Evolutionary conservation across 345 rosid species (phyloP), one percentile per base, ranked within the genome.

Genomic region (Eucalyptus cladocalyx): DNA sequence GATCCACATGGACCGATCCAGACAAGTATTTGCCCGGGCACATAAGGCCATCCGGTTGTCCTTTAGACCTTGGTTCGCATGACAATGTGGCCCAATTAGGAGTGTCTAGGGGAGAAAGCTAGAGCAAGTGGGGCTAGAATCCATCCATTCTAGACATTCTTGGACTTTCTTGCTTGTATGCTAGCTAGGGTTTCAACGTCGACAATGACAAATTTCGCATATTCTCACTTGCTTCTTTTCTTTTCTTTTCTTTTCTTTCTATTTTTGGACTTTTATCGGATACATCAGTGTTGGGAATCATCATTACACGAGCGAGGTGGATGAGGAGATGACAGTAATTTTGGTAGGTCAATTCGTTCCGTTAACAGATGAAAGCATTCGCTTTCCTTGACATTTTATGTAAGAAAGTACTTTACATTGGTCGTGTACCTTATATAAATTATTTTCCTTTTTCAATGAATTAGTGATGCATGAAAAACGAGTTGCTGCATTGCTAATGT

Each of bases 241-340:
- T 67, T 15, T 11, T 4, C 5, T 8, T 17, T 3, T 16, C 2
- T 4, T 7, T 3, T 21, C 4, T 56, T 21, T 32, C 7, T 5
- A n/a, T 34, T 69, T 9, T 34, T 18, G 4, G 26, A 69, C 81
- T 34, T 18, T 18, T 9, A 18, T 72, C 19, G 12, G 47, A 11
- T 76, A 40, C 83, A 4, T 11, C 13, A 1, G 47, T 21, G 85
- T 76, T 6, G 9, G 2, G 13, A 76, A 76, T 40, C 28, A 76
- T 37, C 47, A 11, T 40, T 76, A 40, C 85, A 72, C 81, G 11
- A 19, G 26, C 43, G 42, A 21, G 8, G 43, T 34, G 26, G 43
- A 34, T 34, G 80, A 53, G 58, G 58, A 53, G 58, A 69, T 34
- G 14, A 34, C 26, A 18, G 12, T 5, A 11, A 76, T 76, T 76